Percentiles rank a stretch among this genome's conserved stretches.
These are phyloP conservation scores for Acer negundo DNA, from an alignment of 345 rosid genomes.

Conservation along the genomic window DNA sequence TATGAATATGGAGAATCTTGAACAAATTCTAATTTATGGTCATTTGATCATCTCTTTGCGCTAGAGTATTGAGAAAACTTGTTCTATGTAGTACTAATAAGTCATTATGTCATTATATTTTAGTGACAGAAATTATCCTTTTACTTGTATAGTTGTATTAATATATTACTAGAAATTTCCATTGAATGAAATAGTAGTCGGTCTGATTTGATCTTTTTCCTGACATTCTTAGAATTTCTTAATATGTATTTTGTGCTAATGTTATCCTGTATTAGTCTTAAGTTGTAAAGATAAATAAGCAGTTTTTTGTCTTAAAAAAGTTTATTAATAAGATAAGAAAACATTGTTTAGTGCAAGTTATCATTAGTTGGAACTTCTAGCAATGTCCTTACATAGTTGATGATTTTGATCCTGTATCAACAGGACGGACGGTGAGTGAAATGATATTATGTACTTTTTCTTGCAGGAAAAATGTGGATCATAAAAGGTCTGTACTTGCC, in stretches of 20 bases:
- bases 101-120: background rate
- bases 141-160: background rate
- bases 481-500: constrained; percentile 71
- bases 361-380: background rate
- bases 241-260: background rate
- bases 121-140: background rate
- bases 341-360: background rate
- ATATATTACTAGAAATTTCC: background rate
- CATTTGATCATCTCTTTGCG: background rate
- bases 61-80: background rate
- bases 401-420: background rate
- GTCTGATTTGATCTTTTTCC: background rate
- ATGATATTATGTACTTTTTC: background rate
- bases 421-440: background rate
- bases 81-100: background rate
- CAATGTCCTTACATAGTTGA: background rate
- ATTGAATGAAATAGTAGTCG: background rate
- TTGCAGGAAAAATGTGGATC: constrained; percentile 66
- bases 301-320: background rate
- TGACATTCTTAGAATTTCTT: no score
- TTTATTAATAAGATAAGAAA: background rate
- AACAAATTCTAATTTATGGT: background rate
- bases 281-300: background rate
- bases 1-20: background rate
- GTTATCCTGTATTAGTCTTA: background rate